These are phyloP conservation scores for Peronosclerospora sorghi DNA, from an alignment of 352 stramenopile genomes.

Conservation along the genomic window DNA sequence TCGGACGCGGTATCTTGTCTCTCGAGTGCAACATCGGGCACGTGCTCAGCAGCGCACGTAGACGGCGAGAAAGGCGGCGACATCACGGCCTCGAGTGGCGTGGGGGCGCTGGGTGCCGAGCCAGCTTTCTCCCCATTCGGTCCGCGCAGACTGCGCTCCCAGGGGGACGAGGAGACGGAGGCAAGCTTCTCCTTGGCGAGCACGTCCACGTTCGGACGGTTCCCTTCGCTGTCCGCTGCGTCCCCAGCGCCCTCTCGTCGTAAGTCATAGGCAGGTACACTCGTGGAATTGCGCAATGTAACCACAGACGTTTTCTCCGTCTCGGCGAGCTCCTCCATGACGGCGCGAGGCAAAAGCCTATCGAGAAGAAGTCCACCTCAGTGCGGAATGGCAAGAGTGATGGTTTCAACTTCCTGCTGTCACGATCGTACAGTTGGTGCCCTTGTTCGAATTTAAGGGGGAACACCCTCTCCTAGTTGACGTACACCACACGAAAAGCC, in stretches of 20 bases:
- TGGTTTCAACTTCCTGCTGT: constrained; percentile 3
- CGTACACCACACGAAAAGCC: neutral
- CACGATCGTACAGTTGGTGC: neutral
- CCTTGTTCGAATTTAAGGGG: constrained; percentile 7
- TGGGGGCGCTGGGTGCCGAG: constrained; percentile 24
- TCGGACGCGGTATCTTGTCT: constrained; percentile 12
- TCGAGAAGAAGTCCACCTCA: neutral
- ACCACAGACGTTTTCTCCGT: neutral
- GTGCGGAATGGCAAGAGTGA: constrained; percentile 22
- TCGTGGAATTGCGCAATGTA: no score
- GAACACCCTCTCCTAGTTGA: constrained; percentile 1
- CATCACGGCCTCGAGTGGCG: constrained; percentile 23
- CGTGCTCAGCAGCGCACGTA: constrained; percentile 20
- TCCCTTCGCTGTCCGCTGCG: neutral
- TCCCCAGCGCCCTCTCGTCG: neutral
- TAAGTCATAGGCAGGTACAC: no score
- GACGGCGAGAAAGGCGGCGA: constrained; percentile 32
- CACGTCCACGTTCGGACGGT: neutral
- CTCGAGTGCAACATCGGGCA: constrained; percentile 21
- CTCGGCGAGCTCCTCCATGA: neutral
- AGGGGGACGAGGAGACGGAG: constrained; percentile 15
- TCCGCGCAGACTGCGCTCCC: constrained; percentile 15
- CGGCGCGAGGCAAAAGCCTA: neutral
- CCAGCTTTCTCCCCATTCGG: constrained; percentile 18
- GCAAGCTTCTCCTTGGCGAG: constrained; percentile 12